These are phyloP conservation scores for Pouteria campechiana DNA, from an alignment of 179 eudicot species.

Conservation along the genomic window DNA sequence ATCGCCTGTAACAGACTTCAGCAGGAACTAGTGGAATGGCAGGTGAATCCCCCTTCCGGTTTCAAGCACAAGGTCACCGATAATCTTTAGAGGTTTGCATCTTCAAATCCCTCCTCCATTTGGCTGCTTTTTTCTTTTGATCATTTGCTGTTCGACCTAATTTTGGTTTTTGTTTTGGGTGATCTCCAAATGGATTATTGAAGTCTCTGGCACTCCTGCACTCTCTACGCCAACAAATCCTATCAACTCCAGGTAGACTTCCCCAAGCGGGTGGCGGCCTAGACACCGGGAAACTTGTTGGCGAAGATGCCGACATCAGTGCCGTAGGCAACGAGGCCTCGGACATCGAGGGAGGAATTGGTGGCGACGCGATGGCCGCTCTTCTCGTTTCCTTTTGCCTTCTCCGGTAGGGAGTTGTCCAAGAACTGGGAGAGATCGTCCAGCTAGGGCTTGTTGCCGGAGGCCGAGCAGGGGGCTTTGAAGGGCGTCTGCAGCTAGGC, in stretches of 20 bases:
- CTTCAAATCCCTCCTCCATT: background rate
- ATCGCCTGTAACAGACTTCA: conserved; percentile 55
- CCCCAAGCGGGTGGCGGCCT: conserved; percentile 75
- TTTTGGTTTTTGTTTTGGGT: background rate
- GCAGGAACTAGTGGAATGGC: conserved; percentile 65
- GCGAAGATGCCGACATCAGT: conserved; percentile 86
- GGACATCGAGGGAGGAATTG: conserved; percentile 14
- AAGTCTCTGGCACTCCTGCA: conserved; percentile 64
- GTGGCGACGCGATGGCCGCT: conserved; percentile 51
- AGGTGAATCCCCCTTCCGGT: conserved; percentile 48
- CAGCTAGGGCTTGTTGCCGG: conserved; percentile 51
- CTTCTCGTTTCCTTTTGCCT: conserved; percentile 40
- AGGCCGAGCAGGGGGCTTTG: conserved; percentile 78
- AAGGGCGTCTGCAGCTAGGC: conserved; percentile 61
- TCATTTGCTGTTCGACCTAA: background rate
- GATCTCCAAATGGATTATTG: conserved; percentile 44
- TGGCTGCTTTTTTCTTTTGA: background rate
- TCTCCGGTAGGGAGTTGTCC: conserved; percentile 38
- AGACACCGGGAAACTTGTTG: conserved; percentile 74
- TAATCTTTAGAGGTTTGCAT: conserved; percentile 61
- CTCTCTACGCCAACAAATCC: conserved; percentile 48
- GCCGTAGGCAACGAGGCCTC: conserved; percentile 69
- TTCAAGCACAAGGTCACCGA: conserved; percentile 60
- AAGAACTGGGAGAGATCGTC: conserved; percentile 41
- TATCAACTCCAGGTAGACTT: conserved; percentile 74